Base-by-base conservation (phyloP, 495 filamentous ascomycete genomes). In the Talaromyces liani region DNA sequence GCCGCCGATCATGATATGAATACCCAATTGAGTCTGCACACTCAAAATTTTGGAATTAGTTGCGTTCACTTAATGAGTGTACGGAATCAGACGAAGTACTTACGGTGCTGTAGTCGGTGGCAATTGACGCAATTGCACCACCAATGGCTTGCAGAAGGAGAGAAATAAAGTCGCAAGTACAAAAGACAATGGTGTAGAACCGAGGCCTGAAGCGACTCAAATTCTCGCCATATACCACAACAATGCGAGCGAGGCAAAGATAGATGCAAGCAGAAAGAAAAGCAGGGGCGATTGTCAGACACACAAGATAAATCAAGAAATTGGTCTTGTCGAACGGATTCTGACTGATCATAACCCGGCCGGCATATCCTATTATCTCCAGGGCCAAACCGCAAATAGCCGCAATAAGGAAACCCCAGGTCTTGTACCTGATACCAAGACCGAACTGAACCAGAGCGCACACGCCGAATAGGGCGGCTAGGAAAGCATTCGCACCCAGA, bases 1-100 rank as follows among this genome's bases (percentile, higher is more conserved):
- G 53, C 85, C 85, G 2, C 79, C 82, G 6, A 87, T 79, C 85
- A 87, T 87, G 69, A 77, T 83, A 69, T 84, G 68, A 27, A 85
- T 86, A 12, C 85, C 85, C 0, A 66, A 3, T 60, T 56, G 6
- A 64, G 60, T 25, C 20, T 63, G 18, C 69, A 6, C 49, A 24
- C 49, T 6, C 22, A 53, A n/a, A 36, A 14, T 53, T 8, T 9
- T 20, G 18, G 10, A 53, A 22, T 53, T 24, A 53, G 49, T 18
- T 53, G 9, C 6, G 14, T 22, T 53, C 22, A 24, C 8, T 10
- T 36, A 12, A 12, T 36, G 9, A 36, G 2, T 12, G 33, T 36
- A 36, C 33, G 9, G 10, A 36, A 12, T 3, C 10, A 3, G 10
- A 7, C 9, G 4, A 53, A 53, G 49, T 10, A 53, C 49, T 53